Percentiles rank a stretch among this genome's conserved stretches.
These are phyloP conservation scores for Scheffersomyces coipomensis DNA, from an alignment of 805 yeast species.

Conservation along the genomic window DNA sequence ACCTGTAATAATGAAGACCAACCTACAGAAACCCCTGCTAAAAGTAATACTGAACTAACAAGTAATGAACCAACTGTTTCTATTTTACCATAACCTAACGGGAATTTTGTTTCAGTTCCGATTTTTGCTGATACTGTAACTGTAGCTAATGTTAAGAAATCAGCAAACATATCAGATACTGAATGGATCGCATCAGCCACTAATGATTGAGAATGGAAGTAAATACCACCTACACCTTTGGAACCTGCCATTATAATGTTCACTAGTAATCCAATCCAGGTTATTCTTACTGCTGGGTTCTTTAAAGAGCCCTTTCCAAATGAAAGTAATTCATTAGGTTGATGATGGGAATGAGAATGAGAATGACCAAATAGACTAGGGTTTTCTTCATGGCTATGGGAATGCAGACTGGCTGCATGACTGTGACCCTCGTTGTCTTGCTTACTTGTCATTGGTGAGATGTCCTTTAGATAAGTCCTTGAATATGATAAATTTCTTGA, in stretches of 20 bases:
- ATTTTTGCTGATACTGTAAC: constrained; percentile 68
- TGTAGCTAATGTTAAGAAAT: constrained; percentile 83
- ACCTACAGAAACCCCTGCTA: constrained; percentile 90
- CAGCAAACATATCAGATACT: constrained; percentile 84
- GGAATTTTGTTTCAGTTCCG: constrained; percentile 61
- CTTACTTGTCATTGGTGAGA: too few relatives aligned
- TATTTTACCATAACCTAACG: constrained; percentile 88
- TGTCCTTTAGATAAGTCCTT: too few relatives aligned
- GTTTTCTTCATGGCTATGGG: constrained; percentile 14
- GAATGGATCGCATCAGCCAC: constrained; percentile 96
- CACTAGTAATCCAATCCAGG: constrained; percentile 85
- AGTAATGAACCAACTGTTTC: constrained; percentile 91
- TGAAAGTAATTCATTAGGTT: constrained; percentile 41
- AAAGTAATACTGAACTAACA: constrained; percentile 76
- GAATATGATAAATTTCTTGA: not conserved
- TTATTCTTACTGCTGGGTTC: constrained; percentile 88
- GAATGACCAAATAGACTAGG: constrained; percentile 24
- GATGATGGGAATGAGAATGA: constrained; percentile 46
- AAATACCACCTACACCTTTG: constrained; percentile 85
- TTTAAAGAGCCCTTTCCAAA: constrained; percentile 22
- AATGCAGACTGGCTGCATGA: constrained; percentile 9
- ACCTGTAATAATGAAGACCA: constrained; percentile 75
- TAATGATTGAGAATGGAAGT: constrained; percentile 92
- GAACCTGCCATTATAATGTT: constrained; percentile 84
- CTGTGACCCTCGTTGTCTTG: not conserved